phyloP scores from a whole-genome alignment of 306 rosid species.

The Cucurbita ficifolia region DNA sequence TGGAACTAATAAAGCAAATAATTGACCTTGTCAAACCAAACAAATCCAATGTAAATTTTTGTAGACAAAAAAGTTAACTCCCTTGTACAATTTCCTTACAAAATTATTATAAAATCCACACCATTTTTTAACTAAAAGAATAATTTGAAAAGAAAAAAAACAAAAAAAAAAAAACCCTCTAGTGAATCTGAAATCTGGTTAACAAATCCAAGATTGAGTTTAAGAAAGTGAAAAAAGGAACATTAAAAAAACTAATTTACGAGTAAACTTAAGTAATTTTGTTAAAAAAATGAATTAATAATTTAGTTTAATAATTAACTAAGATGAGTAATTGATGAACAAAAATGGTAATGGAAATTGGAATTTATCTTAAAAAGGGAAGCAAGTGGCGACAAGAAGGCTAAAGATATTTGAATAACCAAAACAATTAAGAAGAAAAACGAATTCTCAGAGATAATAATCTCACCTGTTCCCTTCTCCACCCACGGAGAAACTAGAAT shows the following conservation, averaged over 20 bases:
- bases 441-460: background rate
- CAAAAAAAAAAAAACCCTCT: too few relatives aligned
- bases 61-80: background rate
- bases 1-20: too few relatives aligned
- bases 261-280: background rate
- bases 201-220: background rate
- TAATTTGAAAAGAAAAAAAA: too few relatives aligned
- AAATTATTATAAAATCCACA: too few relatives aligned
- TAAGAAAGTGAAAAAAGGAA: background rate
- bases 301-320: background rate
- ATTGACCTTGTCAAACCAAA: too few relatives aligned
- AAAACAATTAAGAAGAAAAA: background rate
- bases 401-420: background rate
- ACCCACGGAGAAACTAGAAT: conserved; percentile 81
- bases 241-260: background rate
- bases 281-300: background rate
- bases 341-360: background rate
- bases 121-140: background rate
- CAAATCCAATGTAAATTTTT: background rate
- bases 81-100: background rate
- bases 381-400: background rate
- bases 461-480: conserved; percentile 70
- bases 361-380: background rate
- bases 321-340: background rate
- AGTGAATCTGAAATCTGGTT: background rate